Base-by-base conservation (phyloP, 225 moss, liverwort and hornwort genomes). In the Asterella californica region DNA sequence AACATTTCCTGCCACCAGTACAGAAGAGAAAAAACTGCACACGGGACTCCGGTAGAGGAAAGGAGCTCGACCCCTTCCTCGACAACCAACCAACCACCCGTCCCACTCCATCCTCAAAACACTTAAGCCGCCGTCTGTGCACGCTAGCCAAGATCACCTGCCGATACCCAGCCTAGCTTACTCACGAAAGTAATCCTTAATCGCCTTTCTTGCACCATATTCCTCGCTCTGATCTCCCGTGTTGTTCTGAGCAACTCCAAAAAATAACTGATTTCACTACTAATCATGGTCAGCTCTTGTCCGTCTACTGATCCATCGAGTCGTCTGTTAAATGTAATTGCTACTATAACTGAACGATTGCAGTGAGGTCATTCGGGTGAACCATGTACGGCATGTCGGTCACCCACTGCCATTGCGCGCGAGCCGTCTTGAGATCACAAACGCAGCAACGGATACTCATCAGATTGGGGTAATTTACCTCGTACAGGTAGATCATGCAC, bases 301-400 rank as follows among this genome's bases (percentile, higher is more conserved):
- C 42, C 45, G 27, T 77, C 45, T 15, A 46, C 77, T 77, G 77
- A 48, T 79, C 52, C 48, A 24, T 69, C 68, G 6, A 68, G 46
- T 45, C 25, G 36, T 22, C 29, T 22, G 53, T 34, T 67, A 30
- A 61, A 48, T 68, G 69, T 54, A 79, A 25, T 61, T 74, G 30
- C 17, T 53, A 63, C 36, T 76, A 84, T 32, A 84, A 68, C 42
- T 84, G 83, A 32, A 84, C 83, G 75, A 84, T 84, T 4, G 83
- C 83, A 27, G 83, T 84, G 14, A 84, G 80, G 71, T 84, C 83
- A 60, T 84, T 84, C 27, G 83, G 83, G 57, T 84, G 83, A 25
- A 84, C 83, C 79, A 84, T 79, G 83, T 84, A 84, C 30, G 83
- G 83, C 83, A 84, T 84, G 42, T 84, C 83, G 22, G 83, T 80